Percentiles rank a stretch among this genome's conserved stretches.
Evolutionary conservation across 805 yeast species (phyloP).

Genomic region (Starmerella sirachaensis): DNA sequence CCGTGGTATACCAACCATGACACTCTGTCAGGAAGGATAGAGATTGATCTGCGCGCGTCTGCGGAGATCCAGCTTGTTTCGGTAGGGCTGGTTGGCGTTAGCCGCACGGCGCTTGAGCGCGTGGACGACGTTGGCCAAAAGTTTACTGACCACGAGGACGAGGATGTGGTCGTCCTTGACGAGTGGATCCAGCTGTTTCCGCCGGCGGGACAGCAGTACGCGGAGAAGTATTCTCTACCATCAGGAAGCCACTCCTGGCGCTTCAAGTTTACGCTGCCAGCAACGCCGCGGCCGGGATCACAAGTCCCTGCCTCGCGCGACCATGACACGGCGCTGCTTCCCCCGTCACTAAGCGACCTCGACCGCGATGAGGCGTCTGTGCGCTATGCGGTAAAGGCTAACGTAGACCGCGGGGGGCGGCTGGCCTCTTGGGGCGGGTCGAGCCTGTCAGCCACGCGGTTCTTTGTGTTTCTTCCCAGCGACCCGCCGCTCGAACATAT

Average conservation of each 20-base stretch:
- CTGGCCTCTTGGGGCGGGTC: neutral
- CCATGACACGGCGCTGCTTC: constrained; percentile 3
- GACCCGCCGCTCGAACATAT: constrained; percentile 15
- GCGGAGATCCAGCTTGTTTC: constrained; percentile 31
- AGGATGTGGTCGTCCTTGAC: constrained; percentile 25
- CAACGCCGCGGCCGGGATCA: neutral
- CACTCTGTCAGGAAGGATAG: constrained; percentile 10
- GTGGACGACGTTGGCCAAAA: constrained; percentile 20
- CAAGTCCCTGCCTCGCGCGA: neutral
- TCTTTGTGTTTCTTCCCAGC: constrained; percentile 39
- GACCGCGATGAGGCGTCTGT: constrained; percentile 13
- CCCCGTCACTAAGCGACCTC: constrained; percentile 19
- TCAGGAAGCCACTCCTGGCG: constrained; percentile 29
- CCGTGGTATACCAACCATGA: constrained; percentile 21
- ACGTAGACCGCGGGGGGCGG: neutral
- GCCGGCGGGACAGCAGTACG: constrained; percentile 22
- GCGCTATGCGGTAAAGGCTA: constrained; percentile 11
- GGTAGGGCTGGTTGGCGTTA: constrained; percentile 50
- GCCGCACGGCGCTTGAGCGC: constrained; percentile 45
- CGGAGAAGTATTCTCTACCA: constrained; percentile 26
- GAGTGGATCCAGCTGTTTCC: constrained; percentile 29
- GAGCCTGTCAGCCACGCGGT: neutral
- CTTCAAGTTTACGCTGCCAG: constrained; percentile 28
- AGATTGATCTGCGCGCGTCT: constrained; percentile 7
- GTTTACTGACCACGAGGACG: constrained; percentile 19